Evolutionary conservation across 805 yeast species (phyloP).

Genomic region (Pichia paraexigua): DNA sequence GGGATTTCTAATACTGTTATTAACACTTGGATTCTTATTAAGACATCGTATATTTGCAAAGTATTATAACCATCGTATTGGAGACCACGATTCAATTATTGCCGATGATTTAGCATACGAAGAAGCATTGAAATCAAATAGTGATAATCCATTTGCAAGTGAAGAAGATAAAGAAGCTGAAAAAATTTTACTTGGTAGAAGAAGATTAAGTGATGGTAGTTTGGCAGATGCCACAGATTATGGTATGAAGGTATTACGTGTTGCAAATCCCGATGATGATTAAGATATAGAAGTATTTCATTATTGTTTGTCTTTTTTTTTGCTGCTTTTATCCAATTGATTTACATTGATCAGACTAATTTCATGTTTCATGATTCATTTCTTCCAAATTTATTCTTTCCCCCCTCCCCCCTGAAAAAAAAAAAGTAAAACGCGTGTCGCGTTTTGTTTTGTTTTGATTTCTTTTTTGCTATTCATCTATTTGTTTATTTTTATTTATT

Average conservation of each 20-base stretch:
- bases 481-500: background rate
- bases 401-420: background rate
- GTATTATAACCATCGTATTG: conserved; percentile 19
- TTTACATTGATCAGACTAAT: background rate
- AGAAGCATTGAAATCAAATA: conserved; percentile 46
- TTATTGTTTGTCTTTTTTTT: background rate
- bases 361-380: background rate
- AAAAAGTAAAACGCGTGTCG: too few species aligned
- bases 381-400: background rate
- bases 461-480: background rate
- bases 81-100: conserved; percentile 31
- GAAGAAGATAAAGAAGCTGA: conserved; percentile 37
- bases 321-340: background rate
- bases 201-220: conserved; percentile 79
- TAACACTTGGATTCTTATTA: conserved; percentile 25
- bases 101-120: conserved; percentile 50
- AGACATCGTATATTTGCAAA: conserved; percentile 29
- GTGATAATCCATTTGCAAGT: conserved; percentile 52
- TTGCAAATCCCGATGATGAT: conserved; percentile 72
- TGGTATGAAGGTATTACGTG: conserved; percentile 71
- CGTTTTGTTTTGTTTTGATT: background rate
- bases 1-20: conserved; percentile 22
- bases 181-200: conserved; percentile 67
- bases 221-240: conserved; percentile 82
- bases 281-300: background rate